A percentile compares a stretch with the other conserved stretches of the same genome.
Conservation (phyloP, 2,329 filamentous ascomycete species). For the Cercospora citrullina region DNA sequence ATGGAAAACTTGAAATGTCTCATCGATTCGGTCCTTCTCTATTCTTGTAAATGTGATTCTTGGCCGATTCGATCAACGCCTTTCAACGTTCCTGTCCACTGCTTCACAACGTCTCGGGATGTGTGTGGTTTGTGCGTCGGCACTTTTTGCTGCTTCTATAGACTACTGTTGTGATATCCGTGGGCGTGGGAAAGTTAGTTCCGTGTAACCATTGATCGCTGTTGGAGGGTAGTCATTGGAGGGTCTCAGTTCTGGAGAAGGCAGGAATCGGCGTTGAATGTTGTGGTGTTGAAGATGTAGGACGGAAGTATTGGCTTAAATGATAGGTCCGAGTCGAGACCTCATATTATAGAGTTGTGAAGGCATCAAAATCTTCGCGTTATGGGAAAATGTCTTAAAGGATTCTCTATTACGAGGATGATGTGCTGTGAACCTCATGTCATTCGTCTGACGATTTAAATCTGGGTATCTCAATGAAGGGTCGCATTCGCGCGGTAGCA, state of each 20-base stretch:
- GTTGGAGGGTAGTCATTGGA: not conserved
- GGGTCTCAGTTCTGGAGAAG: not conserved
- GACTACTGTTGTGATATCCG: not conserved
- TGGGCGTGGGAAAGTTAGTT: not conserved
- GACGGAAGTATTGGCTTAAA: not conserved
- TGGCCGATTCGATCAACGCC: not conserved
- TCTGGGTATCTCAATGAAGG: slow-evolving; percentile 16
- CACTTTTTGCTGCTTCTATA: not conserved
- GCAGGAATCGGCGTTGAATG: not conserved
- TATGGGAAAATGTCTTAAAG: not conserved
- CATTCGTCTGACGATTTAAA: not conserved
- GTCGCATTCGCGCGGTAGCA: slow-evolving; percentile 19
- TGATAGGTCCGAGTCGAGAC: accelerated
- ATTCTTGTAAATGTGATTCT: not conserved
- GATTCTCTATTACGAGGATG: not conserved
- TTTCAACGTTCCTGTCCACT: not conserved
- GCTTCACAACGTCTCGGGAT: not conserved
- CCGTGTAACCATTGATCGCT: not conserved
- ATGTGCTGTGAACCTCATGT: not conserved
- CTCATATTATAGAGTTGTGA: not conserved
- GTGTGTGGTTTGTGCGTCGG: not conserved
- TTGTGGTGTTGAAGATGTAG: not conserved
- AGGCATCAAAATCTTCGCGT: not conserved
- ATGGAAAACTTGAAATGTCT: not conserved
- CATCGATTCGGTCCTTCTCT: not conserved